Evolutionary conservation across 208 protist genomes (phyloP).

Genomic region (Crithidia expoeki): DNA sequence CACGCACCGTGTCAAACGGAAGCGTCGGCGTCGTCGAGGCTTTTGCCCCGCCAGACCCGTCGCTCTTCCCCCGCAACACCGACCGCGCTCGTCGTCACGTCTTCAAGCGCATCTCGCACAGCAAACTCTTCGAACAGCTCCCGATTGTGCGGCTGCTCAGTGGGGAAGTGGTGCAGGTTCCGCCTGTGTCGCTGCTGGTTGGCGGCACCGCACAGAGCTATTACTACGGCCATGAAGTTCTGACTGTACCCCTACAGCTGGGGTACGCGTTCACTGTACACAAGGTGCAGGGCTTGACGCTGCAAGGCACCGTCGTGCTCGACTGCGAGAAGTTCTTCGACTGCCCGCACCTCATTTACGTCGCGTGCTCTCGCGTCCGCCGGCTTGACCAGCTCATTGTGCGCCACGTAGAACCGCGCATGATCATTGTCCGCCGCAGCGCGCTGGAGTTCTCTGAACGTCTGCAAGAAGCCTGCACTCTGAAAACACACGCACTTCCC

Average conservation of each 20-base stretch:
- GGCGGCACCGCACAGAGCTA: conserved; percentile 77
- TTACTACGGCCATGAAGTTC: conserved; percentile 87
- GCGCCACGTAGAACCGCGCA: conserved; percentile 64
- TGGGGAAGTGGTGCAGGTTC: conserved; percentile 82
- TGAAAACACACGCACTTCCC: conserved; percentile 11
- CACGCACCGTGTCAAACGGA: conserved; percentile 85
- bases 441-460: conserved; percentile 73
- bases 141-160: conserved; percentile 83
- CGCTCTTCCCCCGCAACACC: conserved; percentile 68
- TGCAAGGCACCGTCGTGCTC: conserved; percentile 83
- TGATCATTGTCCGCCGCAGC: conserved; percentile 78
- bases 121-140: conserved; percentile 57
- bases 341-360: conserved; percentile 91
- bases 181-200: conserved; percentile 55
- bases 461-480: conserved; percentile 34
- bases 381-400: conserved; percentile 86
- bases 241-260: conserved; percentile 81
- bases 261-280: conserved; percentile 93
- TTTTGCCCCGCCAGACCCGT: conserved; percentile 65
- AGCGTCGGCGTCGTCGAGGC: conserved; percentile 88
- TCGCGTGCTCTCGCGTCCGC: conserved; percentile 86
- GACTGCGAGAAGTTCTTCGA: conserved; percentile 89
- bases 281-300: conserved; percentile 91
- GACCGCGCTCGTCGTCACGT: conserved; percentile 16
- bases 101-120: conserved; percentile 37